A percentile compares a stretch with the other conserved stretches of the same genome.
These are phyloP conservation scores for Aspergillus sp. DNA, from an alignment of 2,329 filamentous ascomycete genomes.

Conservation along the genomic window DNA sequence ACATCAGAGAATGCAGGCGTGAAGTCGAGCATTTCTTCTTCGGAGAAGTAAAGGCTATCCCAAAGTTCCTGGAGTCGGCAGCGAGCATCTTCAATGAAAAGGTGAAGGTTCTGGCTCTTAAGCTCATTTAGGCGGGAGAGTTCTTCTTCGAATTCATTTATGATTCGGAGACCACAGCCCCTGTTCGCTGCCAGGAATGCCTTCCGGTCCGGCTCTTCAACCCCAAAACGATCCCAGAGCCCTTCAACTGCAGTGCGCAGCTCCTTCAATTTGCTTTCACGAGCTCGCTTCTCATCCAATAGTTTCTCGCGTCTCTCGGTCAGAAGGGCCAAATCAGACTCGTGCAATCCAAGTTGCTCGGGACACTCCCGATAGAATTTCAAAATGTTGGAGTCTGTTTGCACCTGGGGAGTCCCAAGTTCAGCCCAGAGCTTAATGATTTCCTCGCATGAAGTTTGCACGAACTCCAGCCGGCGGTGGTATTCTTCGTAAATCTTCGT, in stretches of 20 bases:
- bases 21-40: slow-evolving; percentile 98
- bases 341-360: slow-evolving; percentile 86
- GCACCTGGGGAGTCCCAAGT: slow-evolving; percentile 84
- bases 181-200: slow-evolving; percentile 78
- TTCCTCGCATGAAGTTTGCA: slow-evolving; percentile 67
- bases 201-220: slow-evolving; percentile 76
- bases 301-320: slow-evolving; percentile 71
- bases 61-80: slow-evolving; percentile 88
- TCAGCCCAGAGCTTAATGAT: slow-evolving; percentile 95
- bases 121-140: slow-evolving; percentile 77
- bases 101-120: slow-evolving; percentile 86
- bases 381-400: slow-evolving; percentile 80
- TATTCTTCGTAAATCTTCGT: slow-evolving; percentile 96
- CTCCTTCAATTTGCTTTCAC: slow-evolving; percentile 70
- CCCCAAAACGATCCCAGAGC: slow-evolving; percentile 79
- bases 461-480: slow-evolving; percentile 66
- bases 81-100: slow-evolving; percentile 92
- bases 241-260: slow-evolving; percentile 69
- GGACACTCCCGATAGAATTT: slow-evolving; percentile 83
- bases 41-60: slow-evolving; percentile 88
- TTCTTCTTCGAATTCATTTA: slow-evolving; percentile 95
- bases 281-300: slow-evolving; percentile 75
- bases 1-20: slow-evolving; percentile 95
- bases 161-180: slow-evolving; percentile 80
- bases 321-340: slow-evolving; percentile 70